Base-by-base conservation (phyloP, 2,329 filamentous ascomycete species). In the Sordariomycetes sp. region DNA sequence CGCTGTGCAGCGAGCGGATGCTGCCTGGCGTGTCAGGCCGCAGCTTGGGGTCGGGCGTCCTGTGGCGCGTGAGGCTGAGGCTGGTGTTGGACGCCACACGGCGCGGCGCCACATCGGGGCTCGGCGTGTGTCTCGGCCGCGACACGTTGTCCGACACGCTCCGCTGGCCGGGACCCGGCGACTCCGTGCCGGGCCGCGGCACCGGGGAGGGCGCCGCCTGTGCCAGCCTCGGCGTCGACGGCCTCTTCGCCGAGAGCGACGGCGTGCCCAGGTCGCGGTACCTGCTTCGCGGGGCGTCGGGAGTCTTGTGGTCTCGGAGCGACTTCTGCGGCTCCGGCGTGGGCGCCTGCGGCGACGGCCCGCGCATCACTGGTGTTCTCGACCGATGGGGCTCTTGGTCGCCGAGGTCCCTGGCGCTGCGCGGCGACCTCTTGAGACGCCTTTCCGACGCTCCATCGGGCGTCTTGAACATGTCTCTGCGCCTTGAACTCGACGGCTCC, bases 1-100 rank as follows among this genome's bases (percentile, higher is more conserved):
- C 72, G 68, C 73, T 66, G 78, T 76, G 71, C 78, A 85, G 63
- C 74, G 64, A 60, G 5, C 55, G 37, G 7, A 58, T 58, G 71
- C 70, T 77, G 75, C 79, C 76, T 75, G 79, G 78, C 58, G 85
- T 89, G 63, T 86, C 81, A 70, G 88, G 81, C 68, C 85, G 79
- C 60, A 79, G 77, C 63, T 70, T 71, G 40, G 76, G 77, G 68
- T 82, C 80, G 3, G 80, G 80, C 53, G 80, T 81, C 59, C 75
- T 72, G 60, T 75, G 68, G 58, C 79, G 74, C 57, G 77, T 72
- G 61, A 81, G 71, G 69, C 79, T 72, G 61, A 81, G 71, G 69
- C 79, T 77, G 58, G 76, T 79, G 68, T 81, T 83, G 65, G 81
- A 83, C 61, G 73, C 66, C 51, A 77, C 73, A 53, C 79, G 75